Evolutionary conservation across 225 moss, liverwort and hornwort genomes (phyloP), one percentile per base, ranked within the genome.

Genomic region (Marchantia paleacea): DNA sequence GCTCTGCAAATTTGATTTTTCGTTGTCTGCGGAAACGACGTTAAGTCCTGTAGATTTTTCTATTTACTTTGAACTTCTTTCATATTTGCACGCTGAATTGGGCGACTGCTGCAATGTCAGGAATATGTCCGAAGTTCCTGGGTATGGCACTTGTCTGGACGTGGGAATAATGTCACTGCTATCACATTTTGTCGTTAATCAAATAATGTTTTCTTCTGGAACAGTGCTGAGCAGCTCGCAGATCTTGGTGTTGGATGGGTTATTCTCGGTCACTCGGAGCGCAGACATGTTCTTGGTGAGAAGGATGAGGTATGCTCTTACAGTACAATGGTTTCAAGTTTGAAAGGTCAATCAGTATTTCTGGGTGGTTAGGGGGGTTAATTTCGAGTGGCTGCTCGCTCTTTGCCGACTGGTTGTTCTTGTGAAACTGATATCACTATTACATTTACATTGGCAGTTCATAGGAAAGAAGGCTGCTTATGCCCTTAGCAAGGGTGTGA

Each of bases 181-280:
- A 55, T 29, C 8, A 14, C 64, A 9, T 69, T 18, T 55, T 55
- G 28, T 39, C 31, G 61, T 69, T 26, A 10, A 14, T 31, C 3
- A 19, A 54, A 8, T 1, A 29, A 5, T 69, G 20, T 67, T 66
- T 51, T 15, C 15, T 52, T 84, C 52, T 55, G 49, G 25, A 25
- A 7, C 73, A 83, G 93, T 79, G 91, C 91, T 14, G 93, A 93
- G n/a, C 90, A 90, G 88, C 69, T 93, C 81, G 84, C 84, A 66
- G 91, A 93, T 81, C 80, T 85, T 0, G 93, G 91, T 0, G 85
- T 86, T 67, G 83, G 86, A 76, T 93, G 93, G 93, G 93, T 93
- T 71, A 92, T 91, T 68, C 89, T 89, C 77, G 93, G 93, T 25
- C 93, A 93, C 50, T 81, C 84, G 7, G 81, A 85, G 81, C 84